Percentiles rank a stretch among this genome's conserved stretches.
These are phyloP conservation scores for Physaria fendleri DNA, from an alignment of 345 rosid species.

Conservation along the genomic window DNA sequence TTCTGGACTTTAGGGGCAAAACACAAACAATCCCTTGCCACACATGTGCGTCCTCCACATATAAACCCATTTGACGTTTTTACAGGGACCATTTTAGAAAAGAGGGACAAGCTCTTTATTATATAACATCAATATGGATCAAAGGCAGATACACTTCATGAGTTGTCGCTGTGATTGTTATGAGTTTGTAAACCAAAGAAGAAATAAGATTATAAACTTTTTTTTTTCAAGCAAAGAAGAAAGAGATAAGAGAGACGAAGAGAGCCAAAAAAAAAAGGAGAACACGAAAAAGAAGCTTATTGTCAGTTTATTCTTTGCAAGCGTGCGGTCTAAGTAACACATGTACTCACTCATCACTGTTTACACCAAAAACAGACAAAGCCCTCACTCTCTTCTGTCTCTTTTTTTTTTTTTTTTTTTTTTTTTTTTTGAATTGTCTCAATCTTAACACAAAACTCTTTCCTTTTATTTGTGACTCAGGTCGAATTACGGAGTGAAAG, in stretches of 20 bases:
- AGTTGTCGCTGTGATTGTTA: constrained; percentile 20
- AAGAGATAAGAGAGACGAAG: neutral
- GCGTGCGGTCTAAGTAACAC: constrained; percentile 30
- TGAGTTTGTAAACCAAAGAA: constrained; percentile 7
- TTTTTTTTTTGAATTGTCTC: no score
- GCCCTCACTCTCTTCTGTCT: neutral
- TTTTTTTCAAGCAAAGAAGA: neutral
- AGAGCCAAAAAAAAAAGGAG: neutral
- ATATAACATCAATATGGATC: constrained; percentile 21
- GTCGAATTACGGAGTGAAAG: constrained; percentile 41
- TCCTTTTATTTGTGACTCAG: constrained; percentile 8
- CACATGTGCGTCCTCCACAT: constrained; percentile 30
- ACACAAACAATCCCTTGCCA: constrained; percentile 27
- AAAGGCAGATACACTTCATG: constrained; percentile 15
- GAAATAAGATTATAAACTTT: neutral
- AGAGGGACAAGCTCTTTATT: constrained; percentile 9
- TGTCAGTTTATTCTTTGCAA: constrained; percentile 26
- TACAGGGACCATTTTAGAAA: constrained; percentile 25
- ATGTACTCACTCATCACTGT: constrained; percentile 16
- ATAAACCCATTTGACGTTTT: constrained; percentile 27
- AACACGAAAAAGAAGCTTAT: neutral
- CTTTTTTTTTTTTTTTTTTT: no score
- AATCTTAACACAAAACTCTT: neutral
- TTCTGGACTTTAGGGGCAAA: neutral
- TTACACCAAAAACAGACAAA: constrained; percentile 10